A percentile compares a stretch with the other conserved stretches of the same genome.
Conservation (phyloP, 1,284 basidiomycete genomes). For the Moesziomyces globuligerus region DNA sequence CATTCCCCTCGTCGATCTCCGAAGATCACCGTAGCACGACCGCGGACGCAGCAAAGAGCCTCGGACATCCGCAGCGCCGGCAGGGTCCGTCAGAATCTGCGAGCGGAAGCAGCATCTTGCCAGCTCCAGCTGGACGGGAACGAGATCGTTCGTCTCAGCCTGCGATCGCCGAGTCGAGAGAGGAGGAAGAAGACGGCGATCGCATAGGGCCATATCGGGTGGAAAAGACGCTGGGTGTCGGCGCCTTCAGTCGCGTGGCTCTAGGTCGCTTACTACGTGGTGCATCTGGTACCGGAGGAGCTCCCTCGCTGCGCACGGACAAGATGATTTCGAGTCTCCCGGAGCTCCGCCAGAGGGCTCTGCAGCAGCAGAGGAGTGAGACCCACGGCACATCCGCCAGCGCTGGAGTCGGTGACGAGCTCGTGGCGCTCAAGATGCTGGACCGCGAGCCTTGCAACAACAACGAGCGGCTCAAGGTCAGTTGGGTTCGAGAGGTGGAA, state of each 20-base stretch:
- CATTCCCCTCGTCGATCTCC: background rate
- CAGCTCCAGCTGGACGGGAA: constrained; percentile 5
- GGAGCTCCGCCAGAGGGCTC: constrained; percentile 29
- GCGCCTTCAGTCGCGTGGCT: constrained; percentile 65
- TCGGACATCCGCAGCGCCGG: constrained; percentile 12
- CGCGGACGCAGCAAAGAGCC: constrained; percentile 7
- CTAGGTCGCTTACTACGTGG: constrained; percentile 42
- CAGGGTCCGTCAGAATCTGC: constrained; percentile 33
- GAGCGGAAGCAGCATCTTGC: constrained; percentile 34
- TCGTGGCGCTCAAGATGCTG: constrained; percentile 88
- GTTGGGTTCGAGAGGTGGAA: constrained; percentile 86
- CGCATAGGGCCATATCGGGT: constrained; percentile 55
- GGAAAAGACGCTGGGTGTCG: constrained; percentile 58
- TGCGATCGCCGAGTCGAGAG: constrained; percentile 18
- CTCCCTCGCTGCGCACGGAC: constrained; percentile 3
- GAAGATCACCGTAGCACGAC: background rate
- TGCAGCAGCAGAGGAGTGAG: constrained; percentile 6
- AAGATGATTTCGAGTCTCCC: constrained; percentile 29
- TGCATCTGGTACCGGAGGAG: background rate
- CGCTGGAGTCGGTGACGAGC: constrained; percentile 60
- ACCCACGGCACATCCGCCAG: background rate
- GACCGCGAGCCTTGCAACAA: constrained; percentile 72
- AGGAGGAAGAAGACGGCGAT: constrained; percentile 55
- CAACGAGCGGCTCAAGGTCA: constrained; percentile 79
- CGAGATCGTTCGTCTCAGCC: constrained; percentile 5